These are phyloP conservation scores for Typha latifolia DNA, from an alignment of 176 grass and related monocot species.

Conservation along the genomic window DNA sequence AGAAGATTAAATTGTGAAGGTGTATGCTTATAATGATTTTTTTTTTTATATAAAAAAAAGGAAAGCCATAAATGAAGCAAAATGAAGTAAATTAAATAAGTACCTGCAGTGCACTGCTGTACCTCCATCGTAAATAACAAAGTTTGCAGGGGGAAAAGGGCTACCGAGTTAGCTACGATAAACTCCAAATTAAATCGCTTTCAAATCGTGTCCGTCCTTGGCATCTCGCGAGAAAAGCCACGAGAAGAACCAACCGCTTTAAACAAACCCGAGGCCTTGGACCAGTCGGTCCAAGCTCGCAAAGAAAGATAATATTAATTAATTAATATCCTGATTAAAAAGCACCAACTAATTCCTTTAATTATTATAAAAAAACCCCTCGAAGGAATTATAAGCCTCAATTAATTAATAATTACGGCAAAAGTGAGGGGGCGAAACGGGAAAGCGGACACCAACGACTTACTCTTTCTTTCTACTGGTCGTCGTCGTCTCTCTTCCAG, in stretches of 20 bases:
- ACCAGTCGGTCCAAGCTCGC: slow-evolving; percentile 21
- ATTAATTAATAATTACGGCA: slow-evolving; percentile 3
- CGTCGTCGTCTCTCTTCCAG: slow-evolving; percentile 17
- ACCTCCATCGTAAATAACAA: too few species aligned
- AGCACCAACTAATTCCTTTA: slow-evolving; percentile 6
- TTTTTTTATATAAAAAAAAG: too few species aligned
- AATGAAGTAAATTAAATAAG: too few species aligned
- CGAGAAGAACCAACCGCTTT: slow-evolving; percentile 10
- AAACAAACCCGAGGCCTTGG: slow-evolving; percentile 22
- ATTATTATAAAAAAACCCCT: slow-evolving; percentile 12
- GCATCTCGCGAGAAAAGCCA: slow-evolving; percentile 3
- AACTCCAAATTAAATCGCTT: too few species aligned
- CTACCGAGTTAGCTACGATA: too few species aligned
- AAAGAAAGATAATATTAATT: slow-evolving; percentile 14
- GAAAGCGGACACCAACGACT: slow-evolving; percentile 36
- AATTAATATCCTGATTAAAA: slow-evolving; percentile 14
- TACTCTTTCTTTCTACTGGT: slow-evolving; percentile 14
- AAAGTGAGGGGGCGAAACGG: background rate
- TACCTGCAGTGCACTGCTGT: too few species aligned
- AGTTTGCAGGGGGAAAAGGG: too few species aligned
- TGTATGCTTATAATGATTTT: too few species aligned
- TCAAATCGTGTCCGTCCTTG: too few species aligned
- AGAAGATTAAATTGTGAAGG: too few species aligned
- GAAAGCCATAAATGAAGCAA: too few species aligned
- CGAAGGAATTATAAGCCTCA: slow-evolving; percentile 14